Percentiles rank a stretch among this genome's conserved stretches.
These are phyloP conservation scores for Anthracocystis panici-leucophaei DNA, from an alignment of 1,284 basidiomycete genomes.

Conservation along the genomic window DNA sequence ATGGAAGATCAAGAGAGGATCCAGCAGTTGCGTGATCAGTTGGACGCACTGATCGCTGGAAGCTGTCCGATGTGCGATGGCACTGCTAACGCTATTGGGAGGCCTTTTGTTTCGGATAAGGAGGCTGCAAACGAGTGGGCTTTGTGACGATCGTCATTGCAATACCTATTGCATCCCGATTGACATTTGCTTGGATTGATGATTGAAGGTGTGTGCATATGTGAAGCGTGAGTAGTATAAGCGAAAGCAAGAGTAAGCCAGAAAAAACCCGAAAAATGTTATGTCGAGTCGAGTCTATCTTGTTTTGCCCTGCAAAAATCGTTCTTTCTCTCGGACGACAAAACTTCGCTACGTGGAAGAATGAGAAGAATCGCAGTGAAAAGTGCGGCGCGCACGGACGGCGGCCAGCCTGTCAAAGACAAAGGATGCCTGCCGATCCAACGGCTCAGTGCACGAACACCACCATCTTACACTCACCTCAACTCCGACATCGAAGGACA, in stretches of 20 bases:
- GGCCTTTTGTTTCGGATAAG: slow-evolving; percentile 55
- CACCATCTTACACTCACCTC: slow-evolving; percentile 5
- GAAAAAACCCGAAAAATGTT: neutral
- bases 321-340: slow-evolving; percentile 9
- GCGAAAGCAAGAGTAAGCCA: neutral
- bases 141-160: slow-evolving; percentile 8
- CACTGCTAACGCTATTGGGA: slow-evolving; percentile 53
- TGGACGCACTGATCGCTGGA: slow-evolving; percentile 66
- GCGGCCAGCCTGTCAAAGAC: neutral
- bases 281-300: neutral
- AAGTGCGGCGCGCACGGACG: slow-evolving; percentile 17
- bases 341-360: slow-evolving; percentile 12
- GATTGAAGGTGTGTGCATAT: no score
- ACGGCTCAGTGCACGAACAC: neutral
- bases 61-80: slow-evolving; percentile 65
- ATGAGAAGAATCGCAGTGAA: slow-evolving; percentile 7
- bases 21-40: slow-evolving; percentile 61
- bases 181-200: no score
- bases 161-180: no score
- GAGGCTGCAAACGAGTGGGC: slow-evolving; percentile 57
- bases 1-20: slow-evolving; percentile 56
- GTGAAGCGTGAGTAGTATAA: no score
- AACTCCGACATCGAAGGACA: neutral
- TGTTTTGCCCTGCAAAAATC: neutral
- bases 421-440: no score